Conservation (phyloP, 345 rosid species). For the Lepidium africanum region DNA sequence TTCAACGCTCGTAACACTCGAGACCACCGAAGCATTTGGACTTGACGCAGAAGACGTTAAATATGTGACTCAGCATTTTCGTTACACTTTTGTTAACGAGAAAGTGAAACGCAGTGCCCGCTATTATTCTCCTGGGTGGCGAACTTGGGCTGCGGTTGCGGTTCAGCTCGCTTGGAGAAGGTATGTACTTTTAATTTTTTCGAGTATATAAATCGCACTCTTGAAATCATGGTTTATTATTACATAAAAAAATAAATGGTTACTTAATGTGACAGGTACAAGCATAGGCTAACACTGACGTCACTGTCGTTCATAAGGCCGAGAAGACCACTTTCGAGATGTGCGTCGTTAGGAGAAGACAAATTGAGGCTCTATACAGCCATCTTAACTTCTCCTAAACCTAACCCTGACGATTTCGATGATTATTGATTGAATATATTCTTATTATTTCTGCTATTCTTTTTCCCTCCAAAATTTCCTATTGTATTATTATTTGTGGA, state of each 20-base stretch:
- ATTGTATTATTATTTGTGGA: neutral
- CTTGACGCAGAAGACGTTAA: slow-evolving; percentile 83
- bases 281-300: slow-evolving; percentile 71
- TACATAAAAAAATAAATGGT: neutral
- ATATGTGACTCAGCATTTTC: slow-evolving; percentile 91
- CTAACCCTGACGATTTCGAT: slow-evolving; percentile 87
- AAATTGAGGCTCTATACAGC: slow-evolving; percentile 86
- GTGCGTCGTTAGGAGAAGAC: slow-evolving; percentile 85
- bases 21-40: slow-evolving; percentile 92
- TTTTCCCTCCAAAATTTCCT: neutral
- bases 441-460: neutral
- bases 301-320: slow-evolving; percentile 88
- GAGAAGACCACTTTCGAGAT: slow-evolving; percentile 74
- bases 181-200: slow-evolving; percentile 1
- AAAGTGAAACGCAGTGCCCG: slow-evolving; percentile 90
- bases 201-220: neutral
- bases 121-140: slow-evolving; percentile 95
- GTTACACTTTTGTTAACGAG: slow-evolving; percentile 90
- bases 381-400: slow-evolving; percentile 89
- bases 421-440: slow-evolving; percentile 31
- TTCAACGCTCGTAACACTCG: slow-evolving; percentile 73
- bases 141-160: slow-evolving; percentile 97
- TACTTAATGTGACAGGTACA: slow-evolving; percentile 32
- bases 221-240: neutral
- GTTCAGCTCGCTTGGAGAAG: slow-evolving; percentile 96